Percentiles rank a stretch among this genome's conserved stretches.
Evolutionary conservation across 2,329 filamentous ascomycete genomes (phyloP).

Genomic region (Mariannaea sp.): DNA sequence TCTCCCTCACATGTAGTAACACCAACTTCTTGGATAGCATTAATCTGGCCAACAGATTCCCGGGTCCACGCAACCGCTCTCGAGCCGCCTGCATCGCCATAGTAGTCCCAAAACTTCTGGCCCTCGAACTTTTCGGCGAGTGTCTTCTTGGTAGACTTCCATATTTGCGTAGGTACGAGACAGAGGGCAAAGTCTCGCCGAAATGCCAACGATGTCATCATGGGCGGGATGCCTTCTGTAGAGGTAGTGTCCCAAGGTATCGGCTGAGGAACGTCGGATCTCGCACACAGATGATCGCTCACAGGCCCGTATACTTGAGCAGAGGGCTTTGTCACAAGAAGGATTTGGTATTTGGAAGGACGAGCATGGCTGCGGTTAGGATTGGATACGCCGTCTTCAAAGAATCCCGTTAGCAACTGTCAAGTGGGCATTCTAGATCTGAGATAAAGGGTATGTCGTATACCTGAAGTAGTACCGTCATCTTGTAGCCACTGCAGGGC

Average conservation of each 20-base stretch:
- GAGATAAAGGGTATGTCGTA: background rate
- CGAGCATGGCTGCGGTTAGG: background rate
- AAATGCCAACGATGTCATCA: slow-evolving; percentile 5
- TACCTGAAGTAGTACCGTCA: background rate
- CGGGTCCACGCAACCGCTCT: background rate
- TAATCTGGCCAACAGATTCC: background rate
- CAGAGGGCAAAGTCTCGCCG: slow-evolving; percentile 12
- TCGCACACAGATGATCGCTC: slow-evolving; percentile 3
- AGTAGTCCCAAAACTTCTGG: slow-evolving; percentile 14
- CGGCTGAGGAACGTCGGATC: background rate
- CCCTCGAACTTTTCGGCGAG: slow-evolving; percentile 3
- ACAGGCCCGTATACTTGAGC: slow-evolving; percentile 11
- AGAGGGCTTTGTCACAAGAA: slow-evolving; percentile 8
- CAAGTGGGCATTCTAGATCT: background rate
- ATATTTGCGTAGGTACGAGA: slow-evolving; percentile 1
- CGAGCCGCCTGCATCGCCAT: background rate
- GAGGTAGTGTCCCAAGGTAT: slow-evolving; percentile 2
- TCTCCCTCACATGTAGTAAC: background rate
- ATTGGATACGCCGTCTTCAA: background rate
- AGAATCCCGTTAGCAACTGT: background rate
- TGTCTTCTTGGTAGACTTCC: slow-evolving; percentile 7
- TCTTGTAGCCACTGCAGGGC: background rate
- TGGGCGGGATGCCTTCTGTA: background rate
- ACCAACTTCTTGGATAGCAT: slow-evolving; percentile 8
- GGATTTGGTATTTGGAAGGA: background rate